Evolutionary conservation across 768 basidiomycete species (phyloP).

Genomic region (Hortiboletus flavorubellus): DNA sequence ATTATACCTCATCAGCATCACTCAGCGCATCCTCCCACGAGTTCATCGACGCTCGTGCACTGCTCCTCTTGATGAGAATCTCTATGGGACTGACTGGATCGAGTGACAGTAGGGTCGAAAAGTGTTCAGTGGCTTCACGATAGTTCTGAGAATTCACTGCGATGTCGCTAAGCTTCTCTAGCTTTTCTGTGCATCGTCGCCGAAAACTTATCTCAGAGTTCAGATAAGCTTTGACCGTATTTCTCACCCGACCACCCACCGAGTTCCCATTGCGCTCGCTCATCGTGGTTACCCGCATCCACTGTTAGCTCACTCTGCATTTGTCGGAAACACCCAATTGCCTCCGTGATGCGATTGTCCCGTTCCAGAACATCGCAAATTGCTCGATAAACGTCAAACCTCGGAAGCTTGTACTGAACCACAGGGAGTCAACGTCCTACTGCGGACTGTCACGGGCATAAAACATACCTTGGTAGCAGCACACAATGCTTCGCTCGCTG

Average conservation of each 20-base stretch:
- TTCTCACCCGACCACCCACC: not conserved
- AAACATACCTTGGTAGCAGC: not conserved
- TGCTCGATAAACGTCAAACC: not conserved
- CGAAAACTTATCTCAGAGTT: not conserved
- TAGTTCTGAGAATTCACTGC: not conserved
- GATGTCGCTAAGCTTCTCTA: not conserved
- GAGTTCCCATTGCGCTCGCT: not conserved
- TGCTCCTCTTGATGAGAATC: not conserved
- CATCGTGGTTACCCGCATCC: not conserved
- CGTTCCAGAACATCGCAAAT: too few relatives aligned
- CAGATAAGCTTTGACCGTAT: too few relatives aligned
- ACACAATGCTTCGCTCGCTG: not conserved
- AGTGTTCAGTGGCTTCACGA: not conserved
- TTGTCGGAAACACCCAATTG: too few relatives aligned
- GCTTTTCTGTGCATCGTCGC: not conserved
- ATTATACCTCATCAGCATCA: not conserved
- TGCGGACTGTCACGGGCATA: not conserved
- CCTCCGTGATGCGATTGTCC: too few relatives aligned
- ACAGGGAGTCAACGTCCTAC: not conserved
- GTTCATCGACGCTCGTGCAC: not conserved
- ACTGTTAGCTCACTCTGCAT: too few relatives aligned
- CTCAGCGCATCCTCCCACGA: not conserved
- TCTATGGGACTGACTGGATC: not conserved
- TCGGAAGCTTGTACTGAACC: conserved; percentile 1
- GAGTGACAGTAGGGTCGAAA: not conserved